A percentile compares a stretch with the other conserved stretches of the same genome.
phyloP scores from a whole-genome alignment of 805 yeast species.

The Wickerhamiella lipophila region DNA sequence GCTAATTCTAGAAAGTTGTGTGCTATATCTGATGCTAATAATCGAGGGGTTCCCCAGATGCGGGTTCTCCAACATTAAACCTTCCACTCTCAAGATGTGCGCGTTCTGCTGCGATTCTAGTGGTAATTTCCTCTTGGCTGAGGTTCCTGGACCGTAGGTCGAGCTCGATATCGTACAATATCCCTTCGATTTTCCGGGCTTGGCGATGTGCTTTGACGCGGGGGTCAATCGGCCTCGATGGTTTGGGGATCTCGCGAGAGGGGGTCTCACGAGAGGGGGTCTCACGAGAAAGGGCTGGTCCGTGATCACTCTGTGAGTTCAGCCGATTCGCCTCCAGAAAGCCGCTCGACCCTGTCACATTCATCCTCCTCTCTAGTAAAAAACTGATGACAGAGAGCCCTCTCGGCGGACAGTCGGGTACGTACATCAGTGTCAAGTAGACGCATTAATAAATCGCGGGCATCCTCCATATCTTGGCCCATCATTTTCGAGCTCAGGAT shows the following conservation, averaged over 20 bases:
- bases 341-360: slow-evolving; percentile 30
- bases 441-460: slow-evolving; percentile 29
- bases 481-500: slow-evolving; percentile 28
- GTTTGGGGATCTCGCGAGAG: background rate
- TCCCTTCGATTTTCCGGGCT: slow-evolving; percentile 20
- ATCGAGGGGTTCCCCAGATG: background rate
- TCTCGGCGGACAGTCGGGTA: slow-evolving; percentile 51
- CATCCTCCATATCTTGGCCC: slow-evolving; percentile 3
- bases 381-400: slow-evolving; percentile 51
- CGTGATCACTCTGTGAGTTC: background rate
- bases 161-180: slow-evolving; percentile 14
- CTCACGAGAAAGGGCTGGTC: background rate
- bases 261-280: too few relatives aligned
- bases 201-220: slow-evolving; percentile 23
- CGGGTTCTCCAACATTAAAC: too few relatives aligned
- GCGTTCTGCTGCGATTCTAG: background rate
- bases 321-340: slow-evolving; percentile 25
- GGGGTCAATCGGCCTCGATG: slow-evolving; percentile 16
- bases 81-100: background rate
- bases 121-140: background rate
- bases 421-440: slow-evolving; percentile 62
- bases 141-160: background rate
- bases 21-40: background rate
- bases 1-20: too few relatives aligned
- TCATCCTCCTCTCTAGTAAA: slow-evolving; percentile 27